These are phyloP conservation scores for Asterophora lycoperdoides DNA, from an alignment of 768 basidiomycete species.

Conservation along the genomic window DNA sequence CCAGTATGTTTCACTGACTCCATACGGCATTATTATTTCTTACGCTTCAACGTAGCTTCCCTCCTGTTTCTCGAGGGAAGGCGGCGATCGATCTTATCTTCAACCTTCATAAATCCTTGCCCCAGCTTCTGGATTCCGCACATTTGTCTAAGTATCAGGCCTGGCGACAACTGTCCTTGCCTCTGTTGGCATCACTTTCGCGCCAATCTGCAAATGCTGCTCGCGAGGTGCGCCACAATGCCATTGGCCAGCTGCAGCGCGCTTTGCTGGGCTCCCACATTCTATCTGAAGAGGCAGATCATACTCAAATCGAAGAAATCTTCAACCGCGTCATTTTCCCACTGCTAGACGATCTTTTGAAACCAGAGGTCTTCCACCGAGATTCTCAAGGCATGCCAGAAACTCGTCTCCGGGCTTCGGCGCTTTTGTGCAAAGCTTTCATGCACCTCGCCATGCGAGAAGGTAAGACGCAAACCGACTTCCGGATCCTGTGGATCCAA, in stretches of 20 bases:
- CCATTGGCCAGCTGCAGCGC: constrained; percentile 80
- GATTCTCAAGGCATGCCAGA: constrained; percentile 90
- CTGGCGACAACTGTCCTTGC: constrained; percentile 76
- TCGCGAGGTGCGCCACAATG: constrained; percentile 78
- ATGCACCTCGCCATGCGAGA: constrained; percentile 88
- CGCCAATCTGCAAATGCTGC: constrained; percentile 81
- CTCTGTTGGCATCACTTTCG: constrained; percentile 66
- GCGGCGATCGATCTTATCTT: constrained; percentile 79
- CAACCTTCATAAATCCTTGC: constrained; percentile 63
- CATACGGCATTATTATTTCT: not conserved
- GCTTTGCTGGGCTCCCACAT: constrained; percentile 77
- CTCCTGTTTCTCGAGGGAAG: constrained; percentile 73
- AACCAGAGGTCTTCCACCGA: constrained; percentile 70
- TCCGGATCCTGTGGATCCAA: constrained; percentile 79
- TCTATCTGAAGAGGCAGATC: constrained; percentile 52
- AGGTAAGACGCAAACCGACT: constrained; percentile 52
- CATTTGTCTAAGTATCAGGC: constrained; percentile 45
- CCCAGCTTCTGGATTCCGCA: constrained; percentile 50
- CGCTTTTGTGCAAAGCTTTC: constrained; percentile 92
- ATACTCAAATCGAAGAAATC: constrained; percentile 68
- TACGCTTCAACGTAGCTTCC: constrained; percentile 47
- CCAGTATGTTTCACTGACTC: constrained; percentile 37
- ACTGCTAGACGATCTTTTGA: constrained; percentile 85
- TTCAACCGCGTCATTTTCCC: constrained; percentile 92
- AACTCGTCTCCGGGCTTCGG: constrained; percentile 81